Evolutionary conservation across 495 filamentous ascomycete genomes (phyloP), one percentile per base, ranked within the genome.

Genomic region (Corynascus novoguineensis): DNA sequence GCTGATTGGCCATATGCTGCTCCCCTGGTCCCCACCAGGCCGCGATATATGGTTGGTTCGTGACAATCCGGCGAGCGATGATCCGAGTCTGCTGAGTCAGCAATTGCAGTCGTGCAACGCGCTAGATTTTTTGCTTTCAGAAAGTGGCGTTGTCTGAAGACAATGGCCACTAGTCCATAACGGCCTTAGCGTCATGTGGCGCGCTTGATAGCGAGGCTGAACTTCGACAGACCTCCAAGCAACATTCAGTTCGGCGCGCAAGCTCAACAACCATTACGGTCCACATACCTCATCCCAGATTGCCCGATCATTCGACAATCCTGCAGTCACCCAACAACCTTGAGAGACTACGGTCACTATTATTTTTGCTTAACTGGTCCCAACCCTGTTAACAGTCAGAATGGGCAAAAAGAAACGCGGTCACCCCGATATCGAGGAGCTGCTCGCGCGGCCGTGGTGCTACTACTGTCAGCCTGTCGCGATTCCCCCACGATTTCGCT

Each of bases 401-500:
- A 95, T 93, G 85, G 87, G 85, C 58, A 96, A 95, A 73, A 88
- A 88, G 74, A 93, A 90, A 77, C 84, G 88, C 69, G 81, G 82
- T 58, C 86, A 88, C 66, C 91, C 92, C 44, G 84, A 89, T 59
- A 71, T 96, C 63, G 87, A 97, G 67, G 90, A 97, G 74, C 76
- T 96, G 48, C 79, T 97, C 28, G 79, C 79, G 54, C 86, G 92
- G 44, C 88, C 93, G 37, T 97, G 91, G 91, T 98, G 93, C 76
- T 98, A 96, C 73, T 98, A 98, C 74, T 98, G 93, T 81, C 63
- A 44, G 77, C 62, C 29, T 27, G n/a, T 51, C 38, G 25, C 9
- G 17, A 37, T 41, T 9, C 37, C 15, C 44, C 25, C 22, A 6
- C 5, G 45, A n/a, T n/a, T 1, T 0, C 27, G 29, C 1, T 11